Evolutionary conservation across 2,329 filamentous ascomycete species (phyloP).

Genomic region (Botrytis medusae): DNA sequence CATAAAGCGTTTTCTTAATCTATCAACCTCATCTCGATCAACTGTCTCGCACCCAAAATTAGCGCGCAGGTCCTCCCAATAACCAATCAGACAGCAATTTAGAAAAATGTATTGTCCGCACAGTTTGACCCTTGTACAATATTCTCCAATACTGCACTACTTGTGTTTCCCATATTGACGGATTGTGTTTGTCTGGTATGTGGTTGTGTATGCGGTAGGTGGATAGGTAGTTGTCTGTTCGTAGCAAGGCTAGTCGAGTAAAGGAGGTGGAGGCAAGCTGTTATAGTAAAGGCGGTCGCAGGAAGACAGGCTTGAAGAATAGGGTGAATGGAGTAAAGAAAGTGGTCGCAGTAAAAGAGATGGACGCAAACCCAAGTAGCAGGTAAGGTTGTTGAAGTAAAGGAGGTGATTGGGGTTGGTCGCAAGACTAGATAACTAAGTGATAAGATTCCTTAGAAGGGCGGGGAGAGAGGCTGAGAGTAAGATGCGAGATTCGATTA

Average conservation of each 20-base stretch:
- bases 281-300: not conserved
- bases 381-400: not conserved
- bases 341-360: not conserved
- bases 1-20: constrained; percentile 96
- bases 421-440: constrained; percentile 13
- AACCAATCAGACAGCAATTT: not conserved
- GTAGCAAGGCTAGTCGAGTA: constrained; percentile 8
- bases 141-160: constrained; percentile 80
- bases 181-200: constrained; percentile 20
- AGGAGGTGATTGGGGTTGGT: not conserved
- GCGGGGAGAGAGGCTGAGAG: constrained; percentile 10
- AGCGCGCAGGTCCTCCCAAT: constrained; percentile 1
- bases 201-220: constrained; percentile 18
- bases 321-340: not conserved
- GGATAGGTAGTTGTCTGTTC: not conserved
- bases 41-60: constrained; percentile 53
- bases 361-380: constrained; percentile 11
- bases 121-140: constrained; percentile 97
- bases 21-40: constrained; percentile 94
- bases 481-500: not conserved
- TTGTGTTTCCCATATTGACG: constrained; percentile 63
- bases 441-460: not conserved
- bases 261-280: not conserved
- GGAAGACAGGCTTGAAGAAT: not conserved
- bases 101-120: constrained; percentile 45